These are phyloP conservation scores for Dothideomycetes sp. DNA, from an alignment of 2,329 filamentous ascomycete species.

Conservation along the genomic window DNA sequence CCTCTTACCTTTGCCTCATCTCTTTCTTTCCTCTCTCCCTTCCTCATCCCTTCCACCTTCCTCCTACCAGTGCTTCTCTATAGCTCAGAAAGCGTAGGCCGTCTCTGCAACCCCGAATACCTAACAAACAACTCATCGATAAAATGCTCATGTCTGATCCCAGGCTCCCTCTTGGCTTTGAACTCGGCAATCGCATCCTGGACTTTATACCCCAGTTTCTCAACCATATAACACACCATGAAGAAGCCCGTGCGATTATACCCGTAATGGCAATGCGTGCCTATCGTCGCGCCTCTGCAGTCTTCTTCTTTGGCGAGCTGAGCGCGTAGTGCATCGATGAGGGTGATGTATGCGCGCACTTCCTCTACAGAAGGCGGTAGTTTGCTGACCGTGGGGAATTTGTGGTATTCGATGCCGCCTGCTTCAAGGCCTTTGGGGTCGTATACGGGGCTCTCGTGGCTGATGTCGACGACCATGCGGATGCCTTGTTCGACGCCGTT, in stretches of 20 bases:
- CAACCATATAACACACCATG: constrained; percentile 81
- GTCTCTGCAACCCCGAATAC: constrained; percentile 46
- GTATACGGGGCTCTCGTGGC: constrained; percentile 82
- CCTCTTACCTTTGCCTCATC: too few species aligned
- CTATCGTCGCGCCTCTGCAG: constrained; percentile 41
- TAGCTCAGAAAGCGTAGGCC: constrained; percentile 12
- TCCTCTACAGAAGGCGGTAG: constrained; percentile 62
- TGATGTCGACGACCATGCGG: constrained; percentile 66
- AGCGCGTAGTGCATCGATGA: constrained; percentile 39
- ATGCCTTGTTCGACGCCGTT: constrained; percentile 46
- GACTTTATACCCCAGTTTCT: constrained; percentile 60
- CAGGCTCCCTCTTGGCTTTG: constrained; percentile 58
- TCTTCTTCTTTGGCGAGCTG: constrained; percentile 25
- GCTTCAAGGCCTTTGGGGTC: constrained; percentile 48
- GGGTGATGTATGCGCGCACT: constrained; percentile 46
- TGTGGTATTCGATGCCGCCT: constrained; percentile 47
- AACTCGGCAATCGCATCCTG: constrained; percentile 74
- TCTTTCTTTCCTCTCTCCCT: too few species aligned
- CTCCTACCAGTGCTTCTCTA: too few species aligned
- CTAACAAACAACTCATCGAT: constrained; percentile 71
- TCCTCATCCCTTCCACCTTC: too few species aligned
- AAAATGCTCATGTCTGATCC: constrained; percentile 85
- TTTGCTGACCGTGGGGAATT: constrained; percentile 87
- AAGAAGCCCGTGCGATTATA: constrained; percentile 93
- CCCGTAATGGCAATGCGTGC: constrained; percentile 80